These are phyloP conservation scores for Cutaneotrichosporon dermatis DNA, from an alignment of 1,284 basidiomycete species.

Conservation along the genomic window DNA sequence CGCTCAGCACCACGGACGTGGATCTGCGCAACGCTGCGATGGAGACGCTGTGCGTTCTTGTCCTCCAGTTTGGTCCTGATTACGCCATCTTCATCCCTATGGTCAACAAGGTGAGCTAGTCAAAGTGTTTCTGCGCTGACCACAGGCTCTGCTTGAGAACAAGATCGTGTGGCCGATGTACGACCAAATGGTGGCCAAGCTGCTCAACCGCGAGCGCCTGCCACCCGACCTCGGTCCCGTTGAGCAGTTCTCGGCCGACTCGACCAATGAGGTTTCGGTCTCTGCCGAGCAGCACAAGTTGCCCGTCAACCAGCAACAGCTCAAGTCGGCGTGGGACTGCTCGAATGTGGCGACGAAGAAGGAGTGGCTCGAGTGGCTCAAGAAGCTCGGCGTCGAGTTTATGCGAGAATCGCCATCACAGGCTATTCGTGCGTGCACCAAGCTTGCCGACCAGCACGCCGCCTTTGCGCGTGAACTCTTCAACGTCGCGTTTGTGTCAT, in stretches of 20 bases:
- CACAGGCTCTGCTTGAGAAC: constrained; percentile 69
- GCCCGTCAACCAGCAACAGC: constrained; percentile 93
- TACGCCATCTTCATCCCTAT: constrained; percentile 97
- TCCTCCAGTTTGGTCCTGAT: constrained; percentile 90
- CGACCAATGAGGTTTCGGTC: constrained; percentile 24
- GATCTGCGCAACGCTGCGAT: constrained; percentile 84
- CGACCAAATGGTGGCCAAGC: constrained; percentile 79
- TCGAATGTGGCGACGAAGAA: constrained; percentile 73
- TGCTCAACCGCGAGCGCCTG: constrained; percentile 86
- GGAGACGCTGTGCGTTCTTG: constrained; percentile 88
- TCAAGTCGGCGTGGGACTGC: constrained; percentile 96
- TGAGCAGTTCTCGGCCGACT: constrained; percentile 47
- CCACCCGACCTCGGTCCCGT: constrained; percentile 58
- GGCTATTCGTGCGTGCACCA: constrained; percentile 92
- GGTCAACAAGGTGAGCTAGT: constrained; percentile 74
- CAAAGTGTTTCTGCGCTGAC: background rate
- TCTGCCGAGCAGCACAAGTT: constrained; percentile 74
- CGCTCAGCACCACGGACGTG: constrained; percentile 68
- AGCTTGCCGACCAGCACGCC: constrained; percentile 83
- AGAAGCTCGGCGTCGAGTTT: constrained; percentile 86
- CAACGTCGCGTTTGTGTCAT: constrained; percentile 97
- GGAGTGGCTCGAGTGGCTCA: constrained; percentile 97
- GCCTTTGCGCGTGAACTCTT: constrained; percentile 92
- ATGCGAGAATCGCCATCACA: constrained; percentile 98
- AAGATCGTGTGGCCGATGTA: constrained; percentile 81